Evolutionary conservation across 345 rosid genomes (phyloP).

Genomic region (Leavenworthia alabamica): DNA sequence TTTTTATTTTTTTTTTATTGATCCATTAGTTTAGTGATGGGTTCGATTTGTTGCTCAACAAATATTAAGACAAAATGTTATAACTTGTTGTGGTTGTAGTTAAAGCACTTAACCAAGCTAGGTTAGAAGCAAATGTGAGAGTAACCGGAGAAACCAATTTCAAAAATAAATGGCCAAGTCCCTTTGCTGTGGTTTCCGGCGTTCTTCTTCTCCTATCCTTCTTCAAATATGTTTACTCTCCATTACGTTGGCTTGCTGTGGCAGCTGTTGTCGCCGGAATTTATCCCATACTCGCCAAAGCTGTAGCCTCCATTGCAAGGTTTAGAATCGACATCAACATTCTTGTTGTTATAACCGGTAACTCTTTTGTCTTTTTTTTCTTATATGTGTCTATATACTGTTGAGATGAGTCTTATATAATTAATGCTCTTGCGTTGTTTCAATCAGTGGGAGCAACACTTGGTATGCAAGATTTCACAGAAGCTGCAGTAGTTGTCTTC

Average conservation of each 20-base stretch:
- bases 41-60: not conserved
- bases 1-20: not conserved
- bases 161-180: constrained; percentile 84
- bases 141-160: constrained; percentile 44
- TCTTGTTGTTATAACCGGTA: constrained; percentile 77
- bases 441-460: constrained; percentile 73
- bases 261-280: constrained; percentile 64
- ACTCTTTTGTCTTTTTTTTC: not conserved
- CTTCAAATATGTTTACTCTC: constrained; percentile 52
- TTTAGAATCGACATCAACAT: constrained; percentile 58
- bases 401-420: not conserved
- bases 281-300: constrained; percentile 49
- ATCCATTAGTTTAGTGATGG: not conserved
- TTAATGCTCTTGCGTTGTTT: not conserved
- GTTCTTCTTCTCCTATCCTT: constrained; percentile 45
- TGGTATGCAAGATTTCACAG: constrained; percentile 62
- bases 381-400: not conserved
- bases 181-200: constrained; percentile 58
- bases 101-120: constrained; percentile 71
- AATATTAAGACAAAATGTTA: too few species aligned
- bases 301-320: constrained; percentile 39
- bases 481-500: constrained; percentile 86
- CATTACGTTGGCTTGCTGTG: constrained; percentile 64
- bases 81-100: constrained; percentile 33
- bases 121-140: constrained; percentile 74